Evolutionary conservation across 306 rosid genomes (phyloP).

Genomic region (Gillenia trifoliata): DNA sequence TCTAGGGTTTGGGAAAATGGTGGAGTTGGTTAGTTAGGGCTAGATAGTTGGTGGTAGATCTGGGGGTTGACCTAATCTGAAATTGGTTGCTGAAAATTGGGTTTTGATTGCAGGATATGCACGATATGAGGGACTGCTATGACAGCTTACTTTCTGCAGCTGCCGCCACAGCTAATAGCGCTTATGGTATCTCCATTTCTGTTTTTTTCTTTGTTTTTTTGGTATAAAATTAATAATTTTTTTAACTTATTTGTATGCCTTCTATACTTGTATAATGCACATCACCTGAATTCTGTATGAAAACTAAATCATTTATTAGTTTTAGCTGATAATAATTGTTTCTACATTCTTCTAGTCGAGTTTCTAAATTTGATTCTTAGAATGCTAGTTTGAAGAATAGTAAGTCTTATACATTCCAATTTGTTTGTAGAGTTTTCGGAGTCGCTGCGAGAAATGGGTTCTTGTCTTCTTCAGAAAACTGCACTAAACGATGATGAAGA

Average conservation of each 20-base stretch:
- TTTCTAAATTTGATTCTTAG: neutral
- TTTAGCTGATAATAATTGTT: neutral
- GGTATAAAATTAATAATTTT: no score
- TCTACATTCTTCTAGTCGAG: neutral
- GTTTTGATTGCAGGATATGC: constrained; percentile 58
- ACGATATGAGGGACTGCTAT: constrained; percentile 87
- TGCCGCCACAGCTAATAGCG: constrained; percentile 90
- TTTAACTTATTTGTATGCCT: neutral
- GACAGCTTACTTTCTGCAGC: constrained; percentile 91
- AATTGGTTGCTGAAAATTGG: neutral
- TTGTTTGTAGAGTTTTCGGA: constrained; percentile 70
- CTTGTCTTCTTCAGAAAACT: constrained; percentile 95
- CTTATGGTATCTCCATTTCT: constrained; percentile 53
- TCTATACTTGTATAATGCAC: neutral
- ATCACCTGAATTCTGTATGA: neutral
- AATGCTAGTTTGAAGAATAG: neutral
- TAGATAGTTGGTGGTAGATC: constrained; percentile 7
- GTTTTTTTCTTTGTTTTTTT: neutral
- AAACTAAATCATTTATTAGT: neutral
- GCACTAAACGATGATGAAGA: constrained; percentile 84
- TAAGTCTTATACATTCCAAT: neutral
- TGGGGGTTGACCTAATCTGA: neutral
- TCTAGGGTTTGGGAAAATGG: constrained; percentile 17
- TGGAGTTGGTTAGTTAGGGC: neutral
- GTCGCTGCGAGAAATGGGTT: constrained; percentile 81